A percentile compares a stretch with the other conserved stretches of the same genome.
These are phyloP conservation scores for Penicillium sumatraense DNA, from an alignment of 2,329 filamentous ascomycete species.

Conservation along the genomic window DNA sequence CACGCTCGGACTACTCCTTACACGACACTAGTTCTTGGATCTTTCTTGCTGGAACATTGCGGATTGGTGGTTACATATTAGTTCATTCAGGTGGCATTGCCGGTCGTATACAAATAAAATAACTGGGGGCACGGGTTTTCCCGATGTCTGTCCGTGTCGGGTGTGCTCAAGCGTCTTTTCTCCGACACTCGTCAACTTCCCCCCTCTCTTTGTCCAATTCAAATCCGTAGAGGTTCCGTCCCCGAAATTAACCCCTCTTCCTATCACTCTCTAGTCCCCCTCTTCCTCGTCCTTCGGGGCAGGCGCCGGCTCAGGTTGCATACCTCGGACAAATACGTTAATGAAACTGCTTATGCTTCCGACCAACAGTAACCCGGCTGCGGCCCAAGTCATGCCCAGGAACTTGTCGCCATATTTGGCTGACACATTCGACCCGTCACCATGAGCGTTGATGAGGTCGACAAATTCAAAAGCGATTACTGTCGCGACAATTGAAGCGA, in stretches of 20 bases:
- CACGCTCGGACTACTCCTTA: not conserved
- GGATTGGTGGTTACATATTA: conserved; percentile 11
- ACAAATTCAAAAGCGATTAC: conserved; percentile 62
- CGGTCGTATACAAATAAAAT: conserved; percentile 15
- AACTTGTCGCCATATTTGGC: conserved; percentile 60
- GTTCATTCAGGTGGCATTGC: conserved; percentile 22
- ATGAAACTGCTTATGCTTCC: conserved; percentile 36
- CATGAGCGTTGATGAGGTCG: conserved; percentile 58
- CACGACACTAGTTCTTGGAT: not conserved
- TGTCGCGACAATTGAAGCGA: conserved; percentile 74
- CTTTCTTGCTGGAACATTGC: not conserved
- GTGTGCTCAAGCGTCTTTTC: conserved; percentile 5
- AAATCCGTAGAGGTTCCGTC: not conserved
- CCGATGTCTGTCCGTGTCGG: conserved; percentile 9
- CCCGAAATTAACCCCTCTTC: not conserved
- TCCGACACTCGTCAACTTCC: not conserved
- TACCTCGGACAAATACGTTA: conserved; percentile 28
- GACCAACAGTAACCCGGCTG: conserved; percentile 44
- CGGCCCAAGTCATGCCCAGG: conserved; percentile 64
- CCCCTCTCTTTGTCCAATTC: not conserved
- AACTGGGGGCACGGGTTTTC: conserved; percentile 12
- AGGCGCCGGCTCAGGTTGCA: conserved; percentile 4
- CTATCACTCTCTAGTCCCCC: not conserved
- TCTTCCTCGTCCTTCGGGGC: conserved; percentile 26
- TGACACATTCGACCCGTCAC: conserved; percentile 53